These are phyloP conservation scores for Phytopythium ostracodes DNA, from an alignment of 352 stramenopile genomes.

Conservation along the genomic window DNA sequence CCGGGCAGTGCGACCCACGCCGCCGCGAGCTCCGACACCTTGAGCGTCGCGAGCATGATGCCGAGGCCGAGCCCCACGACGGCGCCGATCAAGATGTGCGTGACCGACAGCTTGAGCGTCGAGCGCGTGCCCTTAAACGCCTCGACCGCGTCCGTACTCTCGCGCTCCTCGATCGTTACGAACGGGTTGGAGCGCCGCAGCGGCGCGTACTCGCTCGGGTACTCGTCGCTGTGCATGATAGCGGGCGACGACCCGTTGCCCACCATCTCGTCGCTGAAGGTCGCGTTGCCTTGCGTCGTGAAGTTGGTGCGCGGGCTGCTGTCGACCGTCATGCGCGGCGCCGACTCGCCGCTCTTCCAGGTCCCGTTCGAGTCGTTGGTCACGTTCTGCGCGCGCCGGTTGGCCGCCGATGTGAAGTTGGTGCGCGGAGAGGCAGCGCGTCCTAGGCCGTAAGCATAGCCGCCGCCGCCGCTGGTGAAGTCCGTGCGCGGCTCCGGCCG, in stretches of 20 bases:
- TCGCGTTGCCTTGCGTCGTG: conserved; percentile 14
- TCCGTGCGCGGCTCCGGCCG: conserved; percentile 22
- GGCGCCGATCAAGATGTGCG: conserved; percentile 50
- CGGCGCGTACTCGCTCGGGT: conserved; percentile 37
- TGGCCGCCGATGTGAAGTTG: conserved; percentile 31
- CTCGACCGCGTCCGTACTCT: conserved; percentile 18
- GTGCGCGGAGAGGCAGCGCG: conserved; percentile 16
- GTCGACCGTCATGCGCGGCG: conserved; percentile 8
- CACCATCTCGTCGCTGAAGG: neutral
- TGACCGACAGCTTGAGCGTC: conserved; percentile 43
- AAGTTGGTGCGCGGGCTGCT: conserved; percentile 45
- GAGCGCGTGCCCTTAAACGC: conserved; percentile 36
- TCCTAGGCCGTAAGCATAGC: neutral
- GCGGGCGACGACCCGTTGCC: conserved; percentile 9
- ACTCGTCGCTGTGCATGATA: conserved; percentile 9
- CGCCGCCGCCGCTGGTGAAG: conserved; percentile 23
- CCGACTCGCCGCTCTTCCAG: conserved; percentile 8
- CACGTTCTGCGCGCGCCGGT: neutral
- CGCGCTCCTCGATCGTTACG: conserved; percentile 24
- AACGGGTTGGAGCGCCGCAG: conserved; percentile 23
- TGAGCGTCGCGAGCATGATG: conserved; percentile 35
- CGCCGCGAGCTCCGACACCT: conserved; percentile 36
- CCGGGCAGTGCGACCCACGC: conserved; percentile 67
- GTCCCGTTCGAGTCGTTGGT: conserved; percentile 6
- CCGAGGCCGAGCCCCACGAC: conserved; percentile 44